Evolutionary conservation across 768 basidiomycete species (phyloP).

Genomic region (Obba rivulosa): DNA sequence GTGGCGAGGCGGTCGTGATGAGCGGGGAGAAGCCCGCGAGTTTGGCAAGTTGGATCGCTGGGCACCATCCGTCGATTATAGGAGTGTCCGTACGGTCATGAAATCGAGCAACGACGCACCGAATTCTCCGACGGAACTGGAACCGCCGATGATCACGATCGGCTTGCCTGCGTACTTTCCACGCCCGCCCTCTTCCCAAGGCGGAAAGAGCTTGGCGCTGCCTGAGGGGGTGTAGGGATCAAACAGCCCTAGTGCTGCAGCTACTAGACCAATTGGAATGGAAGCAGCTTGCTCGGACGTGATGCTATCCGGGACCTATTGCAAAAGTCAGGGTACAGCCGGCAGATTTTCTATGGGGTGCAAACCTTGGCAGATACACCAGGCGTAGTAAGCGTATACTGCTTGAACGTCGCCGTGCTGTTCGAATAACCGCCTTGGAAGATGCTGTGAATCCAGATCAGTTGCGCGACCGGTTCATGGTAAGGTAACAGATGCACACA

Average conservation of each 20-base stretch:
- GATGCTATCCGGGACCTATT: constrained; percentile 10
- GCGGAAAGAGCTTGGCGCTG: constrained; percentile 6
- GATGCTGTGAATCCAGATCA: neutral
- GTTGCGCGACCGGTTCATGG: neutral
- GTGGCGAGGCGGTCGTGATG: constrained; percentile 22
- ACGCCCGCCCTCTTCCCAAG: constrained; percentile 18
- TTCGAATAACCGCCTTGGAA: neutral
- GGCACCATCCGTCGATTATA: no score
- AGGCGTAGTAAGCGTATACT: constrained; percentile 16
- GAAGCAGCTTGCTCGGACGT: constrained; percentile 12
- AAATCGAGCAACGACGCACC: constrained; percentile 15
- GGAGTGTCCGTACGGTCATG: no score
- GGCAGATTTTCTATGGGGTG: neutral
- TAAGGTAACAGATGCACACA: constrained; percentile 9
- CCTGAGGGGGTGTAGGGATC: constrained; percentile 7
- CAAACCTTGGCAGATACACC: constrained; percentile 13
- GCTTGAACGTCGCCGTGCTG: constrained; percentile 10
- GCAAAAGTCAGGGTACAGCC: no score
- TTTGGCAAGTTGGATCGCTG: constrained; percentile 23
- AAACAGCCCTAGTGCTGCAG: constrained; percentile 13
- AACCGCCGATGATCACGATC: constrained; percentile 22
- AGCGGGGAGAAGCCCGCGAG: constrained; percentile 27
- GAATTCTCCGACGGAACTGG: constrained; percentile 23
- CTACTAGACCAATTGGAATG: constrained; percentile 7
- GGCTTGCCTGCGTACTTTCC: constrained; percentile 18